Evolutionary conservation across 768 basidiomycete genomes (phyloP).

Genomic region (Mycena vulgaris): DNA sequence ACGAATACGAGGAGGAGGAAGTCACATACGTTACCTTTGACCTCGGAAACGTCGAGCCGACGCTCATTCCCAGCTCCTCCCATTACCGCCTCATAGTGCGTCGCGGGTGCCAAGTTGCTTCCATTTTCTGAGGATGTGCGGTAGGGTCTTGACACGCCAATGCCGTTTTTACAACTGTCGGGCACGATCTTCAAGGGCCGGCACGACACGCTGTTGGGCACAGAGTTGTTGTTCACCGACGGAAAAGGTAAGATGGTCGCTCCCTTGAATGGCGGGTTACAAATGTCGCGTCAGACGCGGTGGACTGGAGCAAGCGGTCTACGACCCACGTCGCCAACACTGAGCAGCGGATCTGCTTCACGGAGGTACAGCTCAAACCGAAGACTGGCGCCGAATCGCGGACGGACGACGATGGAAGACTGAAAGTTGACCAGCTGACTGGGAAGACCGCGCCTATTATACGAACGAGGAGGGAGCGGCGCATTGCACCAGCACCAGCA

Average conservation of each 20-base stretch:
- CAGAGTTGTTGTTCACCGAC: constrained; percentile 83
- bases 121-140: neutral
- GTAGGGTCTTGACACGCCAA: constrained; percentile 84
- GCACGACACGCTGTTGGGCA: constrained; percentile 79
- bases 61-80: constrained; percentile 79
- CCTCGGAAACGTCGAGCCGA: constrained; percentile 79
- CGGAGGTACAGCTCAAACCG: constrained; percentile 73
- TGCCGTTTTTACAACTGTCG: constrained; percentile 83
- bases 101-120: constrained; percentile 13
- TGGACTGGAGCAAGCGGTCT: constrained; percentile 65
- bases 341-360: constrained; percentile 80
- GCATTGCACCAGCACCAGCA: neutral
- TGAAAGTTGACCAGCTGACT: constrained; percentile 42
- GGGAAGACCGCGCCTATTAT: constrained; percentile 44
- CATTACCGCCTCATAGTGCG: constrained; percentile 84
- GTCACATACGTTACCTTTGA: constrained; percentile 84
- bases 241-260: constrained; percentile 64
- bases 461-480: constrained; percentile 2
- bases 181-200: constrained; percentile 82
- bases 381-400: constrained; percentile 46
- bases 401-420: constrained; percentile 16
- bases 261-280: neutral
- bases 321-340: constrained; percentile 73
- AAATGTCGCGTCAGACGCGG: constrained; percentile 51
- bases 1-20: constrained; percentile 73